A percentile compares a stretch with the other conserved stretches of the same genome.
phyloP scores from a whole-genome alignment of 192 early-diverging fungal genomes.

The Radiomyces spectabilis region DNA sequence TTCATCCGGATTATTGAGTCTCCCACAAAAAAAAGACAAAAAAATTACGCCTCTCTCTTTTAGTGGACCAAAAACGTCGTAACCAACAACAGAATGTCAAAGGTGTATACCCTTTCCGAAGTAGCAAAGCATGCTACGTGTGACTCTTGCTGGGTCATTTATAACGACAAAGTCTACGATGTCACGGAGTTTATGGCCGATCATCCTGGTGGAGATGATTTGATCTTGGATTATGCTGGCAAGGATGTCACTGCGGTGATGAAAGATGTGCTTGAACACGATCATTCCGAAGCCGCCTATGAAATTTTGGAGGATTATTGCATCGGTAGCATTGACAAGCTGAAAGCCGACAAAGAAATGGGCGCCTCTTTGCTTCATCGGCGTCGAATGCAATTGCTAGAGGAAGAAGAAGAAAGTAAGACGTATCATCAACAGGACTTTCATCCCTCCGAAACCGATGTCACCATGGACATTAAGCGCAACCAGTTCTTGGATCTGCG shows the following conservation, averaged over 20 bases:
- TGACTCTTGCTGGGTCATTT: constrained; percentile 75
- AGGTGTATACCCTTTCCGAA: constrained; percentile 42
- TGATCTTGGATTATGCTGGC: constrained; percentile 82
- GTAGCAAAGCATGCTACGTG: constrained; percentile 65
- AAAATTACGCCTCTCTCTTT: too few relatives aligned
- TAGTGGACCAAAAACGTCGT: too few relatives aligned
- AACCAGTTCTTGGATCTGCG: constrained; percentile 75
- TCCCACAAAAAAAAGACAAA: too few relatives aligned
- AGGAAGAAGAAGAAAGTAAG: constrained; percentile 24
- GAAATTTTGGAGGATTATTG: constrained; percentile 77
- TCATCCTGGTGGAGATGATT: constrained; percentile 91
- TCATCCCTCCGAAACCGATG: constrained; percentile 38
- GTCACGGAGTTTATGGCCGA: constrained; percentile 80
- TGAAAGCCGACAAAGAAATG: neutral
- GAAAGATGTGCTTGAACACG: constrained; percentile 68
- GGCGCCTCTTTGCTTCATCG: constrained; percentile 14
- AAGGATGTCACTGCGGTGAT: constrained; percentile 74
- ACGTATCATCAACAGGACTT: constrained; percentile 29
- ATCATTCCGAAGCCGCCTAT: constrained; percentile 80
- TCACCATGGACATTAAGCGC: constrained; percentile 36
- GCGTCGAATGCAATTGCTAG: constrained; percentile 10
- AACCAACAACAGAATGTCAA: too few relatives aligned
- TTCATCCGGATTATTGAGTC: too few relatives aligned
- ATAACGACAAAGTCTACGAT: constrained; percentile 80
- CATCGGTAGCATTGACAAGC: constrained; percentile 49